These are phyloP conservation scores for Trichoderma orchidacearum DNA, from an alignment of 495 filamentous ascomycete genomes.

Conservation along the genomic window DNA sequence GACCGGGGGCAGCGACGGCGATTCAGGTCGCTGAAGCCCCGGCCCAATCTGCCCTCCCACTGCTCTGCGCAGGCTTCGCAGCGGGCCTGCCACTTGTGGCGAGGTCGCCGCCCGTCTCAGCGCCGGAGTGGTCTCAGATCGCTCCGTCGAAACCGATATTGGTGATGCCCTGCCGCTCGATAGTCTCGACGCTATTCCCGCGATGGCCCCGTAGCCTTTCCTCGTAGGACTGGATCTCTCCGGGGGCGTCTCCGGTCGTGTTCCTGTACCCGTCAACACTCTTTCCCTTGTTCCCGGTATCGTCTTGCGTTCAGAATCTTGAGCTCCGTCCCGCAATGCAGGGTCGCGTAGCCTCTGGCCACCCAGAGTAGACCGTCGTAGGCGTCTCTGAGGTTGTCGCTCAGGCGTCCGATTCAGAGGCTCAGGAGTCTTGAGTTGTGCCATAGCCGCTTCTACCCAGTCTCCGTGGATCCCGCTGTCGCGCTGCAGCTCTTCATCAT, in stretches of 20 bases:
- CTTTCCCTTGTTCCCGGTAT: background rate
- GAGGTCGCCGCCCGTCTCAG: background rate
- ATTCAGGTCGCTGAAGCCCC: background rate
- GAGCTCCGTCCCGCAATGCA: background rate
- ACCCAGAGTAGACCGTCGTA: background rate
- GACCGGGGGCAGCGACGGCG: constrained; percentile 1
- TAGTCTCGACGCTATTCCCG: background rate
- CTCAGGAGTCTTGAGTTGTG: constrained; percentile 4
- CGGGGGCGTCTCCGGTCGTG: background rate
- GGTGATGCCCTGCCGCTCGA: background rate
- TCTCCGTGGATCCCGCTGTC: constrained; percentile 41
- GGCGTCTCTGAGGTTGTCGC: background rate
- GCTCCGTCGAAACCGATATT: background rate
- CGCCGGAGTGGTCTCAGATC: background rate
- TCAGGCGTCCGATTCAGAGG: constrained; percentile 10
- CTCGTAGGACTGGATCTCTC: background rate
- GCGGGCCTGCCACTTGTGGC: background rate
- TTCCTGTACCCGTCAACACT: constrained; percentile 1
- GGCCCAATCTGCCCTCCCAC: background rate
- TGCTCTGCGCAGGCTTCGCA: background rate
- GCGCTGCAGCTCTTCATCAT: constrained; percentile 20
- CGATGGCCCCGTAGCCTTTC: background rate
- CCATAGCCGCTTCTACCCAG: background rate
- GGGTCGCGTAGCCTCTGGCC: background rate
- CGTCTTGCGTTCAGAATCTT: background rate